phyloP scores from a whole-genome alignment of 805 yeast species.

The Metschnikowia gelsemii region DNA sequence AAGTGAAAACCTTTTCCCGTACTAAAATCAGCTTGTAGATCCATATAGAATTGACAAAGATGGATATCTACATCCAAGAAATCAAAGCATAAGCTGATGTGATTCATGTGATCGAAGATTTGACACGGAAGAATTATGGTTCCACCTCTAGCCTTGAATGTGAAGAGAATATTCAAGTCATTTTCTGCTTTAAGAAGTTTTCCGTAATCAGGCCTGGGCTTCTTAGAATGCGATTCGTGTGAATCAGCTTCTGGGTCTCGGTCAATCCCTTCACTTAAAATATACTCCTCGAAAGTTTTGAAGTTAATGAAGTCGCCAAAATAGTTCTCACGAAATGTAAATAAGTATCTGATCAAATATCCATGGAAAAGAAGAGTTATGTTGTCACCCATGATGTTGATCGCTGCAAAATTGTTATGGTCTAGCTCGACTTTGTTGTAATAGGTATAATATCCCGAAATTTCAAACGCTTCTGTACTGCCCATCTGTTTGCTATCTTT shows the following conservation, averaged over 20 bases:
- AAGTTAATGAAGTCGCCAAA: conserved; percentile 86
- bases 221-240: background rate
- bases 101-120: conserved; percentile 62
- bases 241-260: conserved; percentile 4
- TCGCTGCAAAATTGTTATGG: conserved; percentile 64
- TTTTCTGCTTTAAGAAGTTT: conserved; percentile 52
- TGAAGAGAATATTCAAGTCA: conserved; percentile 74
- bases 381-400: conserved; percentile 64
- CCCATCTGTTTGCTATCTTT: conserved; percentile 61
- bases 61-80: conserved; percentile 76
- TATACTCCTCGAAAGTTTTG: conserved; percentile 81
- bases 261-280: conserved; percentile 21
- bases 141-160: conserved; percentile 69
- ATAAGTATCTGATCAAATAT: conserved; percentile 68
- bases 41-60: conserved; percentile 91
- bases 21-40: conserved; percentile 70
- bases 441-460: conserved; percentile 67
- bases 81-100: conserved; percentile 61
- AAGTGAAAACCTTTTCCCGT: conserved; percentile 43
- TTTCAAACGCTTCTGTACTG: conserved; percentile 55
- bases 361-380: conserved; percentile 78
- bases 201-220: conserved; percentile 32
- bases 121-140: conserved; percentile 70
- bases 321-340: conserved; percentile 80
- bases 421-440: conserved; percentile 58